These are phyloP conservation scores for Candida patagonica DNA, from an alignment of 805 yeast species.

Conservation along the genomic window DNA sequence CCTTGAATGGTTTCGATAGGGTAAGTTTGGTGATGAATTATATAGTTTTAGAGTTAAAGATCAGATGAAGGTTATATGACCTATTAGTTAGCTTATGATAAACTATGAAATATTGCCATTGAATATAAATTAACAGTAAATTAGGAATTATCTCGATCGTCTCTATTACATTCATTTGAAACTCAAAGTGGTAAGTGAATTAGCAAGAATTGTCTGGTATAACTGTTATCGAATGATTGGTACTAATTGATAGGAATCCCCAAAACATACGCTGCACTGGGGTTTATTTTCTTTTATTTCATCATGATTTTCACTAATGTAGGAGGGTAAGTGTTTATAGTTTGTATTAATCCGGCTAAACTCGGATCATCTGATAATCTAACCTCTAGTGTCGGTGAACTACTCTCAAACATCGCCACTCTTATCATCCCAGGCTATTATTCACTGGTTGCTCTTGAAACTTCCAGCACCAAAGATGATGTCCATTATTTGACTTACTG, in stretches of 20 bases:
- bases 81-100: too few relatives aligned
- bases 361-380: neutral
- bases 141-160: too few relatives aligned
- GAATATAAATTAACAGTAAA: too few relatives aligned
- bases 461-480: conserved; percentile 64
- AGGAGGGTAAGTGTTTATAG: conserved; percentile 47
- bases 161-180: too few relatives aligned
- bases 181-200: conserved; percentile 21
- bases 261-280: conserved; percentile 76
- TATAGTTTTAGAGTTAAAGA: too few relatives aligned
- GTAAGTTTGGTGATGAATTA: too few relatives aligned
- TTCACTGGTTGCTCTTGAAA: conserved; percentile 76
- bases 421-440: conserved; percentile 84
- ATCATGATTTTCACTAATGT: conserved; percentile 76
- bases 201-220: neutral
- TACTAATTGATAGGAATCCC: conserved; percentile 36
- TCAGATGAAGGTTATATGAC: too few relatives aligned
- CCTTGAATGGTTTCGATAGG: too few relatives aligned
- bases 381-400: conserved; percentile 56
- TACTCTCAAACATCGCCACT: conserved; percentile 86
- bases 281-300: conserved; percentile 55
- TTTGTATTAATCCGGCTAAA: neutral
- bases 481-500: conserved; percentile 87
- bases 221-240: neutral
- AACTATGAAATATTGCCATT: too few relatives aligned